Conservation (phyloP, 306 rosid species). For the Acacia melanoxylon region DNA sequence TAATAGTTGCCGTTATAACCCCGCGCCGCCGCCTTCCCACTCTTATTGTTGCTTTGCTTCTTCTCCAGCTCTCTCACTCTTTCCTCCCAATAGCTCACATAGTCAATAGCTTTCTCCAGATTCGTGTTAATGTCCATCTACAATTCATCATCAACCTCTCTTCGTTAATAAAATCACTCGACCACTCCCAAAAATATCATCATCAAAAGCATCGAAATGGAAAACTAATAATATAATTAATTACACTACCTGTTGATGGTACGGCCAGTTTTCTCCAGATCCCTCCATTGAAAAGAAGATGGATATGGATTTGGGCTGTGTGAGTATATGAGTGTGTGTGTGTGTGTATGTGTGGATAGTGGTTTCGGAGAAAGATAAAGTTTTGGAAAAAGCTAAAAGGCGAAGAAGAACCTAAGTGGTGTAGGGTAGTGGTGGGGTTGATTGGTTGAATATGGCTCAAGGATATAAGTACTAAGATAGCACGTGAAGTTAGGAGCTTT, state of each 20-base stretch:
- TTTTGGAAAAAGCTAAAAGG: not conserved
- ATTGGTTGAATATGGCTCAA: too few species aligned
- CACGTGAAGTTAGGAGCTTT: too few species aligned
- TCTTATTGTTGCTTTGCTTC: not conserved
- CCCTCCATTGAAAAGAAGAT: not conserved
- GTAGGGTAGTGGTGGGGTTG: too few species aligned
- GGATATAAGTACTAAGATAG: too few species aligned
- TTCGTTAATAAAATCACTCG: not conserved
- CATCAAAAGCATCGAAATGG: not conserved
- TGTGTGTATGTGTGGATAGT: too few species aligned
- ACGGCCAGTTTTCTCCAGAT: not conserved
- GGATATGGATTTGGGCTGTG: not conserved
- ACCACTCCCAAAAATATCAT: not conserved
- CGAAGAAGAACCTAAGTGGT: too few species aligned
- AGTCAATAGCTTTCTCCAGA: conserved; percentile 30
- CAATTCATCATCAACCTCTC: not conserved
- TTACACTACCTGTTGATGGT: not conserved
- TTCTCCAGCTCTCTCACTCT: conserved; percentile 42
- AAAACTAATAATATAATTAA: too few species aligned
- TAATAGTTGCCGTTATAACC: not conserved
- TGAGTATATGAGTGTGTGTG: too few species aligned
- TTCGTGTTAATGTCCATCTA: conserved; percentile 34
- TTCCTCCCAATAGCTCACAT: conserved; percentile 34
- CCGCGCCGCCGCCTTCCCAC: too few species aligned
- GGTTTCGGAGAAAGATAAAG: not conserved